Conservation (phyloP, 179 eudicot species). For the Nepenthes alata region DNA sequence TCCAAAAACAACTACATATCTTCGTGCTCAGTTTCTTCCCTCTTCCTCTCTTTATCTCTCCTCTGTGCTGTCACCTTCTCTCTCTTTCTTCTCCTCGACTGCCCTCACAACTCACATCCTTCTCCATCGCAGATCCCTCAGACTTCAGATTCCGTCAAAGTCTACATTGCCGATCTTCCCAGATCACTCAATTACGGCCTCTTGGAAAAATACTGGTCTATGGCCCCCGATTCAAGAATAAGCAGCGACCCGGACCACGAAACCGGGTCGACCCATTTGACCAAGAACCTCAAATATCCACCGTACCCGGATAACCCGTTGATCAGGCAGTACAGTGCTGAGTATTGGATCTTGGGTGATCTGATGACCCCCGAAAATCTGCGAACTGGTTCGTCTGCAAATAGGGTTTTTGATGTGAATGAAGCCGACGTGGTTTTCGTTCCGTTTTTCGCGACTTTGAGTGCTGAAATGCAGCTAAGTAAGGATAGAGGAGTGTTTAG, state of each 20-base stretch:
- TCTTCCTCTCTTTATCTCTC: constrained; percentile 47
- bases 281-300: constrained; percentile 23
- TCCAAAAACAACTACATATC: not conserved
- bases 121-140: constrained; percentile 10
- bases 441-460: constrained; percentile 82
- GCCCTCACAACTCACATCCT: constrained; percentile 13
- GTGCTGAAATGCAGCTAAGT: constrained; percentile 82
- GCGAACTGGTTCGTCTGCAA: constrained; percentile 52
- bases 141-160: constrained; percentile 31
- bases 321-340: constrained; percentile 88
- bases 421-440: constrained; percentile 84
- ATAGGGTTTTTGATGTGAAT: constrained; percentile 42
- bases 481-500: constrained; percentile 43
- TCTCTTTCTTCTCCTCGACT: constrained; percentile 28
- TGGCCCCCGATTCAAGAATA: constrained; percentile 55
- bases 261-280: constrained; percentile 26
- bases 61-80: constrained; percentile 38
- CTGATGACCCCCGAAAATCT: constrained; percentile 43
- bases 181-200: constrained; percentile 82
- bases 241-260: constrained; percentile 62
- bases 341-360: constrained; percentile 94
- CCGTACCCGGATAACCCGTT: constrained; percentile 68
- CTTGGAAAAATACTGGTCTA: constrained; percentile 61
- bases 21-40: constrained; percentile 33
- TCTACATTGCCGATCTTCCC: constrained; percentile 55